Evolutionary conservation across 352 stramenopile species (phyloP).

Genomic region (Pythium phragmiticola): DNA sequence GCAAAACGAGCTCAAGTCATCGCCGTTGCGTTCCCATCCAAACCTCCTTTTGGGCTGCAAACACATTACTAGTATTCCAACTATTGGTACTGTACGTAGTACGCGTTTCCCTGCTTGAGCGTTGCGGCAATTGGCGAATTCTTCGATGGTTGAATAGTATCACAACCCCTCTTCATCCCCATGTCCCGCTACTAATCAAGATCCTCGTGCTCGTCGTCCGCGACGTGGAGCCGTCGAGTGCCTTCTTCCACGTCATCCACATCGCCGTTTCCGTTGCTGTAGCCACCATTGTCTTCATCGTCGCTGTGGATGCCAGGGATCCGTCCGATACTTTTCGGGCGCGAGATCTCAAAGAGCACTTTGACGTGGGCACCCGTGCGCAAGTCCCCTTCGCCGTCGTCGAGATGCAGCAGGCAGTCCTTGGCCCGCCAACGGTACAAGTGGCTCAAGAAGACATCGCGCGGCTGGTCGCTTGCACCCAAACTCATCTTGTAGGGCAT

Average conservation of each 20-base stretch:
- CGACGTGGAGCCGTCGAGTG: conserved; percentile 19
- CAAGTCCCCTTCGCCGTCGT: conserved; percentile 42
- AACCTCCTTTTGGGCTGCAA: no score
- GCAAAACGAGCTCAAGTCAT: not conserved
- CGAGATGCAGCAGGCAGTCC: conserved; percentile 50
- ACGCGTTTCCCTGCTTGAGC: no score
- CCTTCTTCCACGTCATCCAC: conserved; percentile 21
- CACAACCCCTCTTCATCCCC: no score
- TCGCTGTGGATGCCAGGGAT: conserved; percentile 29
- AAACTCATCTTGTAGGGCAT: conserved; percentile 89
- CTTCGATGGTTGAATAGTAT: no score
- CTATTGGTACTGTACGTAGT: no score
- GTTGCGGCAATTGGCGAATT: no score
- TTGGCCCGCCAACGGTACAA: conserved; percentile 61
- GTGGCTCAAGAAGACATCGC: conserved; percentile 68
- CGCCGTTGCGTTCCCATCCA: no score
- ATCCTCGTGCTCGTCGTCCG: conserved; percentile 12
- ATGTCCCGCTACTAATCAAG: no score
- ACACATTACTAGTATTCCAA: no score
- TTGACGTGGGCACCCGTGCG: conserved; percentile 46
- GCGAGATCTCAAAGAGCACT: conserved; percentile 51
- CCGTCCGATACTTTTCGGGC: conserved; percentile 28
- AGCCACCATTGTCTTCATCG: conserved; percentile 8
- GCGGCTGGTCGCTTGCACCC: conserved; percentile 64
- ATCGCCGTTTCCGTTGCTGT: not conserved